Base-by-base conservation (phyloP, 345 rosid genomes). In the Syzygium jambos region DNA sequence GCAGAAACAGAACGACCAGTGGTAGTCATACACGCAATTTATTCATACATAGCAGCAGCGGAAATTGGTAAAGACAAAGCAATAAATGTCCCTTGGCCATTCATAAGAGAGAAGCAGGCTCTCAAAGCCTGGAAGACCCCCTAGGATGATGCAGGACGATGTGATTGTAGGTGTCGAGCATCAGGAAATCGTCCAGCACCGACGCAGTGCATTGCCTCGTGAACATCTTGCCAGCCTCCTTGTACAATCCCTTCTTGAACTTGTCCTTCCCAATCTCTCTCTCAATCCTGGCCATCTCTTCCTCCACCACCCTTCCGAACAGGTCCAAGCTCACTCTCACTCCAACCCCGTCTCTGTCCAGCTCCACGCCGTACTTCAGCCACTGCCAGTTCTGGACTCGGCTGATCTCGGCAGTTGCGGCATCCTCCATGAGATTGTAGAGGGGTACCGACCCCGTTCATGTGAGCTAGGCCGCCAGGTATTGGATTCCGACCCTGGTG, bases 401-500 rank as follows among this genome's bases (percentile, higher is more conserved):
- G 93, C 97, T 98, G 68, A 98, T 98, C 95, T 98, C 99, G 0
- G 98, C 98, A 5, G 99, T 96, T 3, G 99, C 99, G 0, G 98
- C 99, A 34, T 98, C 99, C 92, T 96, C 99, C 99, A 95, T 95
- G 38, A 98, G 94, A 93, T 94, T 98, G 89, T 96, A 98, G 22
- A 98, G 96, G 38, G 99, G 98, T 34, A 96, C 99, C 7, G 99
- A 95, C 3, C 99, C 99, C 3, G 95, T 85, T 85, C 99, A 98
- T 0, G 98, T 98, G 46, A 96, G 90, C 99, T 99, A 98, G 5
- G 98, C 97, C 0, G 98, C 99, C 87, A 95, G 51, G 92, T 98
- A 96, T 16, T 95, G 99, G 91, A 98, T 95, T 7, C 99, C 99
- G 0, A 98, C 97, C 0, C 99, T 92, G 86, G 98, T 96, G 91